Evolutionary conservation across 2,329 filamentous ascomycete species (phyloP), one percentile per base, ranked within the genome.

Genomic region (Mycosphaerelloides madeirae): DNA sequence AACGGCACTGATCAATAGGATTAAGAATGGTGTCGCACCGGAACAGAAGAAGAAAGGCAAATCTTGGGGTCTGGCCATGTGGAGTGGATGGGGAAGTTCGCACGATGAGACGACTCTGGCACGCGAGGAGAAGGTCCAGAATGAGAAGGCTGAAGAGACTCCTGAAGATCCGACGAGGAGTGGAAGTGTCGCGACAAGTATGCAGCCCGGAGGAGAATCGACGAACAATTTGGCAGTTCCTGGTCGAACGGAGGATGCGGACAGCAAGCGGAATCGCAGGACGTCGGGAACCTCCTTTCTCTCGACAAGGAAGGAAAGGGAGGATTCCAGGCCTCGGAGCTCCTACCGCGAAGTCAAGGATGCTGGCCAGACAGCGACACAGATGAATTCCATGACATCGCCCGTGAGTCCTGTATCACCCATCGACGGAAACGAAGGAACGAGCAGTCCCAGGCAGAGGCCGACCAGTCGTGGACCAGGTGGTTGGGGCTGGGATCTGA

Each of bases 41-140:
- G 59, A 57, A 41, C 53, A 61, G 43, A 62, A 62, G 52, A 62
- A 61, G 50, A 53, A 53, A 35, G 50, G 53, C 41, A 89, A 85
- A 46, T 58, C 52, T 53, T 79, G 84, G 67, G 87, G 85, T 6
- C 72, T 96, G 64, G 80, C 83, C 2, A 70, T 96, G 53, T 97
- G 91, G 91, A 85, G 82, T 38, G 73, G 84, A 1, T 94, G 89
- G 85, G 89, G 87, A 12, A 90, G 84, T 35, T 94, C 86, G 62
- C 88, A 96, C 60, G 93, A 97, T 61, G 79, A 91, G 64, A 75
- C 75, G 50, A 85, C 85, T 0, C 75, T 94, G n/a, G 69, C 73
- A 36, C 70, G 79, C 3, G 79, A 83, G 61, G 64, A 76, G 41
- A 73, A 75, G 51, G 74, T 74, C 6, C 43, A 53, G 19, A 46